Evolutionary conservation across 2,329 filamentous ascomycete genomes (phyloP), one percentile per base, ranked within the genome.

Genomic region (Blastomyces percursus): DNA sequence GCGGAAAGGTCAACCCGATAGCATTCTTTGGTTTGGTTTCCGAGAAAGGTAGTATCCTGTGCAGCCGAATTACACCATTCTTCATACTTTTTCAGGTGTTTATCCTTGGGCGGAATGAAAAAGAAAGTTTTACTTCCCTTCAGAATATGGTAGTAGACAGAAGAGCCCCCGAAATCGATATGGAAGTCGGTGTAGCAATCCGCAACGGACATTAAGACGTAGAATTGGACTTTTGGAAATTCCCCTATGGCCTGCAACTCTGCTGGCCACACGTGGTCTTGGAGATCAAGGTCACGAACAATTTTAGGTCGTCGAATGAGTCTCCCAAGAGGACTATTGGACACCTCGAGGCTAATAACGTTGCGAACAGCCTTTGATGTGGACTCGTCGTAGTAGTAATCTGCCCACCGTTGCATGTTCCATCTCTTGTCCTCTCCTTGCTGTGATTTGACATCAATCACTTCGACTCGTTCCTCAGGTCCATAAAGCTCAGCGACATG

Each of bases 171-270:
- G 72, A 88, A 88, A 69, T 88, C 86, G 69, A 88, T 86, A 72
- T 88, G 86, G 67, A 88, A 88, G 71, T 88, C 86, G 24, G 86
- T 88, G 67, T 86, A 88, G 72, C 85, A 87, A 71, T 88, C 85
- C 14, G 84, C 84, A 27, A 87, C 85, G 5, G 86, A 88, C 86
- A 88, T 88, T 44, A 88, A 75, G 69, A 84, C 86, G 74, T 87
- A 87, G 69, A 86, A 87, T 64, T 87, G 84, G 8, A 88, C 86
- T 63, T 84, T 83, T 7, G 85, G 84, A 62, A 80, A 84, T 61
- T 84, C 80, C 38, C 80, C 79, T 65, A 81, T 79, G 57, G 82
- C 81, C 68, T 79, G 72, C n/a, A 79, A 67, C 56, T 81, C 78
- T 12, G 74, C 69, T 32, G 80, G 78, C 80, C 79, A 82, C 16